Evolutionary conservation across 2,329 filamentous ascomycete genomes (phyloP), one percentile per base, ranked within the genome.

Genomic region (Penicillium sp.): DNA sequence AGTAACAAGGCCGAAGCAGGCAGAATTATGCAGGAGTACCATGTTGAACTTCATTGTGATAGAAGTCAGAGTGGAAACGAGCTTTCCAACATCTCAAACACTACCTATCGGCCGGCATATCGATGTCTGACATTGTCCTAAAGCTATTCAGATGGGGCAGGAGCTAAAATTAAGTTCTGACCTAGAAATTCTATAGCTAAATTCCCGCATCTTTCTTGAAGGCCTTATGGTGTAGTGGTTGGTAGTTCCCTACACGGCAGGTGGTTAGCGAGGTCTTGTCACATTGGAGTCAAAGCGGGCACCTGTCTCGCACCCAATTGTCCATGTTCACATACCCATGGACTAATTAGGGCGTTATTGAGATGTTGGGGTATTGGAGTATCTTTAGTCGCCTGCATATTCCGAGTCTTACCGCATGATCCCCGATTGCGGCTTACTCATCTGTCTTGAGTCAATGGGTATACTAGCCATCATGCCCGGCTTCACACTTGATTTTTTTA

Each of bases 121-220:
- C 22, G 5, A 28, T 47, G 7, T 13, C 9, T 6, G 24, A 47
- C 12, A 13, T 6, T 15, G 44, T 47, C 7, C 44, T 8, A 47
- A 22, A 47, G 44, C 44, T 47, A 47, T 47, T 26, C 44, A 47
- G 44, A 47, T 47, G 15, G 44, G 24, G 22, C 44, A 47, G 44
- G 44, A 47, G 44, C 44, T n/a, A 15, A 17, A 47, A 17, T 17
- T 17, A 47, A 28, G 44, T 47, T 47, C 7, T 24, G 13, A 13
- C 24, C 24, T 47, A 47, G 13, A 47, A 47, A 47, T 19, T 7
- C 2, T 19, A 19, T 33, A 49, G 12, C 9, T 47, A 12, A 3
- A 19, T 7, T 28, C 47, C 47, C 47, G 47, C 28, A 50, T 49
- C 40, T 50, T 19, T 9, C 28, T n/a, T 24, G 4, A 22, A 17